A percentile compares a stretch with the other conserved stretches of the same genome.
These are phyloP conservation scores for Hortaea sp. DNA, from an alignment of 2,329 filamentous ascomycete genomes.

Conservation along the genomic window DNA sequence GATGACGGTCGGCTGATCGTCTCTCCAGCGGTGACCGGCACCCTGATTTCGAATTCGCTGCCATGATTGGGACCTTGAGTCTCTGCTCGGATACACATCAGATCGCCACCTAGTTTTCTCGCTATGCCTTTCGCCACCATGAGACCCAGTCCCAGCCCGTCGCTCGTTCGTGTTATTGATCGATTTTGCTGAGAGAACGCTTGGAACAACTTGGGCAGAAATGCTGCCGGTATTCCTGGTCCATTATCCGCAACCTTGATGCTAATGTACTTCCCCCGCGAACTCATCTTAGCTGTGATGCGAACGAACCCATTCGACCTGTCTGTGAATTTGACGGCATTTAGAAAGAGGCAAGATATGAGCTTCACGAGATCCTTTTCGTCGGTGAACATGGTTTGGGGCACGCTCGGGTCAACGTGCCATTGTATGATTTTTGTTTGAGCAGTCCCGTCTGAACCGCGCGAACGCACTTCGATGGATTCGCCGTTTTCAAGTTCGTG, in stretches of 20 bases:
- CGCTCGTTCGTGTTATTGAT: slow-evolving; percentile 55
- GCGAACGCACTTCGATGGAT: slow-evolving; percentile 38
- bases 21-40: slow-evolving; percentile 49
- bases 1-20: slow-evolving; percentile 40
- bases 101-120: slow-evolving; percentile 57
- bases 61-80: slow-evolving; percentile 51
- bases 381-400: slow-evolving; percentile 47
- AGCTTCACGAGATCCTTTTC: slow-evolving; percentile 55
- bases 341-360: slow-evolving; percentile 53
- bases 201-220: slow-evolving; percentile 57
- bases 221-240: slow-evolving; percentile 56
- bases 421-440: slow-evolving; percentile 41
- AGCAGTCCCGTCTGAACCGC: slow-evolving; percentile 33
- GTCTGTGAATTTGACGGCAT: slow-evolving; percentile 63
- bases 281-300: slow-evolving; percentile 43
- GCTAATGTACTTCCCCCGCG: slow-evolving; percentile 41
- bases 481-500: slow-evolving; percentile 38
- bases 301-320: slow-evolving; percentile 45
- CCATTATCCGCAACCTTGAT: slow-evolving; percentile 58
- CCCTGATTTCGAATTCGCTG: slow-evolving; percentile 58
- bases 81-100: slow-evolving; percentile 53
- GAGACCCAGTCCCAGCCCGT: slow-evolving; percentile 58
- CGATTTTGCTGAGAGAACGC: slow-evolving; percentile 60
- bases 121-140: slow-evolving; percentile 64
- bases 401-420: slow-evolving; percentile 41